phyloP scores from a whole-genome alignment of 345 rosid species.

The Euphorbia peplus region DNA sequence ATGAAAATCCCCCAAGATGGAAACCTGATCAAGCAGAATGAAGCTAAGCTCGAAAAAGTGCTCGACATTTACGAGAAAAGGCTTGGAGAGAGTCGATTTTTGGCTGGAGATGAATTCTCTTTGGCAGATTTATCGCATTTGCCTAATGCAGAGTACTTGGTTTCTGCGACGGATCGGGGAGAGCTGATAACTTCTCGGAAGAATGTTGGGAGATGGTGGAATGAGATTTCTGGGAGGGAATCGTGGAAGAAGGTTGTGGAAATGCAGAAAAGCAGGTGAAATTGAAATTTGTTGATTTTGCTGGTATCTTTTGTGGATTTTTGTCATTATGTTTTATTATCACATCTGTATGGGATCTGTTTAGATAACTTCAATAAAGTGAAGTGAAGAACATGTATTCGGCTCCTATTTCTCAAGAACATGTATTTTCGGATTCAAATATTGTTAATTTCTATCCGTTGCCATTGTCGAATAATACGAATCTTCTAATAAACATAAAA shows the following conservation, averaged over 20 bases:
- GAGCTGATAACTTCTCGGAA: constrained; percentile 45
- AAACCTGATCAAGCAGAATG: constrained; percentile 37
- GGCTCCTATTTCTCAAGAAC: too few species aligned
- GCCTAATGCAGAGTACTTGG: constrained; percentile 52
- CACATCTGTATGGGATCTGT: too few species aligned
- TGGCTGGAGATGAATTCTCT: constrained; percentile 68
- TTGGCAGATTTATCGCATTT: constrained; percentile 69
- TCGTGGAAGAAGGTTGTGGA: constrained; percentile 68
- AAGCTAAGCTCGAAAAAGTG: constrained; percentile 50
- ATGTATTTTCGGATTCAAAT: too few species aligned
- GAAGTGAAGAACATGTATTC: too few species aligned
- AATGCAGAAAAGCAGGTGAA: constrained; percentile 37
- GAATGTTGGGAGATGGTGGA: constrained; percentile 75
- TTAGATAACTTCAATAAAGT: too few species aligned
- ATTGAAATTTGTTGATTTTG: background rate
- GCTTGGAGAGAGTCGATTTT: constrained; percentile 47
- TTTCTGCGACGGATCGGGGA: constrained; percentile 34
- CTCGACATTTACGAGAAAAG: constrained; percentile 60
- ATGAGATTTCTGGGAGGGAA: constrained; percentile 56
- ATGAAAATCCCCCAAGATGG: constrained; percentile 59
- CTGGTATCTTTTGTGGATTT: too few species aligned
- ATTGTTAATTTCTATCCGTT: too few species aligned
- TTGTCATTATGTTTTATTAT: too few species aligned
- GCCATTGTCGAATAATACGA: too few species aligned
- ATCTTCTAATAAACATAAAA: too few species aligned